Evolutionary conservation across 2,329 filamentous ascomycete species (phyloP), one percentile per base, ranked within the genome.

Genomic region (Colletotrichum magnum): DNA sequence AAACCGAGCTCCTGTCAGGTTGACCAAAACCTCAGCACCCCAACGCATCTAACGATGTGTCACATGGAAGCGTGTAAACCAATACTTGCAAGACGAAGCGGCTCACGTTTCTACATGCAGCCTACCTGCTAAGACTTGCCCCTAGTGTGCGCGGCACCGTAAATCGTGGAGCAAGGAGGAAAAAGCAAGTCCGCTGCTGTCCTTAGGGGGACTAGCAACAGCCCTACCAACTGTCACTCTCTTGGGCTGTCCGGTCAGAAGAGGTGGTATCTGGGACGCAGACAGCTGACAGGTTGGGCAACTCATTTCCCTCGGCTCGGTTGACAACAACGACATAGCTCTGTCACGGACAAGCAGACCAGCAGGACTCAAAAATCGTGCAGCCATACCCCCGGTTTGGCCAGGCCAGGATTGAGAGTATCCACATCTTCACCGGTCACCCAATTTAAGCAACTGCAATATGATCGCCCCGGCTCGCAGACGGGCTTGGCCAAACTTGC

Each of bases 341-440:
- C 32, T 36, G 32, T 36, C 32, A 12, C 41, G 41, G 18, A 28
- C 54, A 15, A 36, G 32, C 32, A 32, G 9, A 32, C 28, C 28
- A 18, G 18, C 18, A 36, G 32, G 32, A 10, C 32, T 36, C 32
- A 12, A 9, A 28, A 28, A 16, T 24, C 15, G 51, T 21, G 32
- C 50, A 53, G 36, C 28, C 26, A 52, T 7, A 36, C 32, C 59
- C 66, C 59, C 66, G 48, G 56, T 61, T 60, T 50, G 66, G 51
- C 56, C 53, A 16, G 47, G 53, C 56, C 53, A 16, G 47, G 53
- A 43, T 5, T 6, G 16, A 48, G 41, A 50, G 59, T 54, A 66
- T 66, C 66, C 66, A 69, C 66, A 60, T 41, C 66, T 47, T 69
- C 61, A 69, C 66, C 66, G 66, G 62, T 69, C 66, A 36, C 21